A percentile compares a stretch with the other conserved stretches of the same genome.
Evolutionary conservation across 2,329 filamentous ascomycete species (phyloP).

Genomic region (Colletotrichum sansevieriae): DNA sequence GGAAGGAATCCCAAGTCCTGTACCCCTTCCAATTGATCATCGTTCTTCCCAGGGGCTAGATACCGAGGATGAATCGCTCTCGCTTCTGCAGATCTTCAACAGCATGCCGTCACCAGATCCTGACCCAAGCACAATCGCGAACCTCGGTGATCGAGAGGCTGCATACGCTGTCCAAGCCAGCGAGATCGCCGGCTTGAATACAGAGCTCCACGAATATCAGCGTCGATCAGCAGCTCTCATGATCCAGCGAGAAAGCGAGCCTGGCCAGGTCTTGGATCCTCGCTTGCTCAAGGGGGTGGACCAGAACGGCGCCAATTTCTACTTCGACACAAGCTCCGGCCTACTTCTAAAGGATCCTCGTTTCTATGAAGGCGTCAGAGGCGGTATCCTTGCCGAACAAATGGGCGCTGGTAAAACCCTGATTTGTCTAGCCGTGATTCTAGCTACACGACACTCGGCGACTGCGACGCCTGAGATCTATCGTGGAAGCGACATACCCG

Average conservation of each 20-base stretch:
- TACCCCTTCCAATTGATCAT: background rate
- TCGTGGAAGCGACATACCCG: constrained; percentile 55
- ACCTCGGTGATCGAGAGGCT: constrained; percentile 64
- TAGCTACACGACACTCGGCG: constrained; percentile 79
- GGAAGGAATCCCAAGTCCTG: constrained; percentile 55
- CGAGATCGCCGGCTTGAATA: constrained; percentile 66
- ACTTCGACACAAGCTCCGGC: constrained; percentile 75
- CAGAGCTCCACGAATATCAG: constrained; percentile 80
- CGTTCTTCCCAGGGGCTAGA: constrained; percentile 52
- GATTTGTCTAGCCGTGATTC: constrained; percentile 82
- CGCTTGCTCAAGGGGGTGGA: constrained; percentile 72
- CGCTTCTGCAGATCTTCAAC: constrained; percentile 80
- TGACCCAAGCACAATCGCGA: constrained; percentile 59
- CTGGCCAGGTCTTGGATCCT: constrained; percentile 77
- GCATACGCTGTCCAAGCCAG: constrained; percentile 69
- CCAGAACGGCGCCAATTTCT: constrained; percentile 74
- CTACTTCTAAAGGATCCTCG: constrained; percentile 74
- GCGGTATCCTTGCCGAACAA: constrained; percentile 84
- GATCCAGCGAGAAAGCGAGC: constrained; percentile 82
- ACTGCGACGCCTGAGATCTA: constrained; percentile 75
- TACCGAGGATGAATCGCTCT: constrained; percentile 56
- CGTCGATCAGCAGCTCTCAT: constrained; percentile 83
- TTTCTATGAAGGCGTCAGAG: constrained; percentile 79
- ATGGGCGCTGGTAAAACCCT: constrained; percentile 91
- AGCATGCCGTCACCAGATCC: constrained; percentile 77